Percentiles rank a stretch among this genome's conserved stretches.
phyloP scores from a whole-genome alignment of 306 rosid genomes.

The Begonia loranthoides region DNA sequence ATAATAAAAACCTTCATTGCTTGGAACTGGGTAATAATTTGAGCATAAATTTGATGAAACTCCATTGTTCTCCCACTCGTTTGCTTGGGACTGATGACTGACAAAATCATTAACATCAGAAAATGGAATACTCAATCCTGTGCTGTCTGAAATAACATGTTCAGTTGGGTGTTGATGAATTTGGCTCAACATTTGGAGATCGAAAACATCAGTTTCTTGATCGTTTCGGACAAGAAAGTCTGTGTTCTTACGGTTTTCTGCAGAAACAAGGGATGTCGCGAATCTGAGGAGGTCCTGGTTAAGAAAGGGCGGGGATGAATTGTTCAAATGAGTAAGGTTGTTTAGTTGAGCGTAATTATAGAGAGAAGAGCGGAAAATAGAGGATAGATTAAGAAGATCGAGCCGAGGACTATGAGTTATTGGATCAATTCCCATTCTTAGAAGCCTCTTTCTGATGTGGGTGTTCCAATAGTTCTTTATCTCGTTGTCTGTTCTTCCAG shows the following conservation, averaged over 20 bases:
- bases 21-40: slow-evolving; percentile 9
- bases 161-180: too few species aligned
- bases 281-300: slow-evolving; percentile 59
- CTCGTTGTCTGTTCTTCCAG: slow-evolving; percentile 93
- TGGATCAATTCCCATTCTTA: slow-evolving; percentile 93
- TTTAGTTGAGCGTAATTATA: slow-evolving; percentile 13
- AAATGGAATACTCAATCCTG: too few species aligned
- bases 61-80: slow-evolving; percentile 26
- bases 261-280: slow-evolving; percentile 55
- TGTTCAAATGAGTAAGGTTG: slow-evolving; percentile 14
- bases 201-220: slow-evolving; percentile 11
- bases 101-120: slow-evolving; percentile 19
- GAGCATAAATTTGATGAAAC: slow-evolving; percentile 14
- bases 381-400: slow-evolving; percentile 62
- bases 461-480: slow-evolving; percentile 98
- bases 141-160: too few species aligned
- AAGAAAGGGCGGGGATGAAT: slow-evolving; percentile 2
- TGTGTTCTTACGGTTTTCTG: slow-evolving; percentile 14
- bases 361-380: slow-evolving; percentile 42
- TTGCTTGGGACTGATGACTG: slow-evolving; percentile 21
- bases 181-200: slow-evolving; percentile 13
- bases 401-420: slow-evolving; percentile 78
- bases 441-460: slow-evolving; percentile 74
- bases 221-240: slow-evolving; percentile 13
- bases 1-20: too few species aligned